These are phyloP conservation scores for Cryptococcus floricola DNA, from an alignment of 1,284 basidiomycete genomes.

Conservation along the genomic window DNA sequence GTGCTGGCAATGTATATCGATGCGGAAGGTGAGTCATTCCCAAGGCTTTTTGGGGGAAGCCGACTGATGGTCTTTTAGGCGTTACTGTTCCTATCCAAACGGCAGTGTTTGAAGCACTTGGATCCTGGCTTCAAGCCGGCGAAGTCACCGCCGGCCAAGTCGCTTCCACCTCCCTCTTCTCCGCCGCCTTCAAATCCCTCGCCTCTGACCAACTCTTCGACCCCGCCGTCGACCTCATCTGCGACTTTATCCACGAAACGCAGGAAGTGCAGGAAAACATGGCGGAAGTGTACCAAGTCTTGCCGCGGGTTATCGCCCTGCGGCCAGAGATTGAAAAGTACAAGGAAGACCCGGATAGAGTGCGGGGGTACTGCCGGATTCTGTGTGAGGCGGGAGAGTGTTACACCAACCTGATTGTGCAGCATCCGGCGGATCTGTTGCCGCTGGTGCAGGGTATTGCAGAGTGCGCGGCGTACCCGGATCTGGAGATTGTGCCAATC, in stretches of 20 bases:
- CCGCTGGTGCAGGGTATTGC: constrained; percentile 92
- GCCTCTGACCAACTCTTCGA: constrained; percentile 85
- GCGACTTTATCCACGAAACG: constrained; percentile 95
- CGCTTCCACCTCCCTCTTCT: constrained; percentile 75
- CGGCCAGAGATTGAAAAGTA: constrained; percentile 58
- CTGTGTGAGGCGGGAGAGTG: constrained; percentile 96
- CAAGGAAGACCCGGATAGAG: constrained; percentile 76
- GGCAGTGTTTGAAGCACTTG: constrained; percentile 81
- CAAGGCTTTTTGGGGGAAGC: background rate
- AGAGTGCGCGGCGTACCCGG: constrained; percentile 87
- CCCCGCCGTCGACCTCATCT: constrained; percentile 82
- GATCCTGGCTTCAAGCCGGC: constrained; percentile 83
- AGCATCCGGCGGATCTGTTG: constrained; percentile 84
- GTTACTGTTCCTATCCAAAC: constrained; percentile 76
- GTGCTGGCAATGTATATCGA: constrained; percentile 85
- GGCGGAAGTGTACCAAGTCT: constrained; percentile 77
- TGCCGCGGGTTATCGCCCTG: constrained; percentile 74
- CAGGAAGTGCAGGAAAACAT: constrained; percentile 96
- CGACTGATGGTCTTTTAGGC: constrained; percentile 54
- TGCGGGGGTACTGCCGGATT: constrained; percentile 85
- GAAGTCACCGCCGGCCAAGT: constrained; percentile 69
- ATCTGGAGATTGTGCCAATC: constrained; percentile 95
- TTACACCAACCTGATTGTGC: constrained; percentile 82
- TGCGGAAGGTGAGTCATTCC: constrained; percentile 66
- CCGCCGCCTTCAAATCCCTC: constrained; percentile 77